Evolutionary conservation across 139 green algal species (phyloP), one percentile per base, ranked within the genome.

Genomic region (Astrephomene gubernaculifera): DNA sequence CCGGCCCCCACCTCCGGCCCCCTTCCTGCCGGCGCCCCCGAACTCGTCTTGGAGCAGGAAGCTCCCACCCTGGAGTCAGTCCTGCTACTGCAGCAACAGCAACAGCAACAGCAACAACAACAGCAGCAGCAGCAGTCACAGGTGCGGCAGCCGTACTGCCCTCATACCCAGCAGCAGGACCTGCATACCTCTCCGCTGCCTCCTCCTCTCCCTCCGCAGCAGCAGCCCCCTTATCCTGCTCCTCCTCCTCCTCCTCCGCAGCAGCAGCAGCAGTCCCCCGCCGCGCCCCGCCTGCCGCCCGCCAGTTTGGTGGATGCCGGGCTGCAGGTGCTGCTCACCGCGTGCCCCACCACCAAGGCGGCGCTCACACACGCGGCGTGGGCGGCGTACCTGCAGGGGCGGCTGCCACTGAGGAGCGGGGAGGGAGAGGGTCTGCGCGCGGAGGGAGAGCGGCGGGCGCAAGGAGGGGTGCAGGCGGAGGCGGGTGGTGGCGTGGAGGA

Each of bases 291-390:
- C 4, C 72, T 29, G 39, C 76, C 79, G 64, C 44, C 79, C 25
- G 54, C n/a, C 10, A 87, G 88, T 52, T 25, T 89, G 41, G 72
- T 91, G 36, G 60, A 89, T 35, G 71, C 67, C 60, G 80, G 76
- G 0, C 0, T 87, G 52, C 49, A 68, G 41, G 87, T 90, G 21
- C n/a, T 96, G 17, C 43, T 44, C n/a, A 94, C 90, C 1, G 60
- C 91, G 9, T 80, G 94, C 33, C 94, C 94, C 0, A 31, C 73
- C 8, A 21, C n/a, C 25, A 97, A 97, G 82, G 92, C 91, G 17
- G 88, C 80, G 1, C 53, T 97, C 4, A 92, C 94, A 0, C 92
- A 95, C 68, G 41, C 60, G 0, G 90, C 88, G 0, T 97, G 91
- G 92, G 35, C 41, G 0, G 92, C 89, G 2, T 95, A 93, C 69